Evolutionary conservation across 1,284 basidiomycete genomes (phyloP).

Genomic region (Mycena sp.): DNA sequence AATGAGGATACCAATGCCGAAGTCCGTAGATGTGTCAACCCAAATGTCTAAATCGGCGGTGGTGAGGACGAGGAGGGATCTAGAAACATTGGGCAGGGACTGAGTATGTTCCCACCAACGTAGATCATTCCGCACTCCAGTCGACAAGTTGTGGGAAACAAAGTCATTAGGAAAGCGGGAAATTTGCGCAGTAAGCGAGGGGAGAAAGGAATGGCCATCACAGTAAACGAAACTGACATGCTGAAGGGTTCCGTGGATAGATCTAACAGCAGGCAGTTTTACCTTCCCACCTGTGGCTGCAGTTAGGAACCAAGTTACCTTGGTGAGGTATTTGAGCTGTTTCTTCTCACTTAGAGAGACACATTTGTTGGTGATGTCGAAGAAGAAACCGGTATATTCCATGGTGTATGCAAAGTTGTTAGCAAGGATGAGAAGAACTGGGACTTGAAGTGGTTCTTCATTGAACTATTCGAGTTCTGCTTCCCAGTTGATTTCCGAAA

Average conservation of each 20-base stretch:
- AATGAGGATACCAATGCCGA: constrained; percentile 50
- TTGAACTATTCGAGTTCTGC: too few species aligned
- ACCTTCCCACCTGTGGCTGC: background rate
- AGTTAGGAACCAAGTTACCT: background rate
- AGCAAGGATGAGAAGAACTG: too few species aligned
- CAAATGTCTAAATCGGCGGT: constrained; percentile 35
- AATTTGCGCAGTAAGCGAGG: background rate
- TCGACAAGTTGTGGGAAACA: background rate
- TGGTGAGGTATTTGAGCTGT: constrained; percentile 7
- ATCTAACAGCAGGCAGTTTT: background rate
- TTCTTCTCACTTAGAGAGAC: constrained; percentile 36
- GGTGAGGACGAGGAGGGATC: background rate
- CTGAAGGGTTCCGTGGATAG: constrained; percentile 10
- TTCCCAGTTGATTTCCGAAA: too few species aligned
- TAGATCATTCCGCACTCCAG: background rate
- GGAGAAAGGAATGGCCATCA: constrained; percentile 11
- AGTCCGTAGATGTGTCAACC: constrained; percentile 29
- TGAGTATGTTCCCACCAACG: background rate
- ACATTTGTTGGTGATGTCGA: constrained; percentile 34
- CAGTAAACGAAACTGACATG: constrained; percentile 17
- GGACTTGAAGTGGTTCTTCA: too few species aligned
- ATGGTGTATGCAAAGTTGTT: constrained; percentile 5
- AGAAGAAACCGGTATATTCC: constrained; percentile 27
- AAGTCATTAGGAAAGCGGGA: constrained; percentile 3
- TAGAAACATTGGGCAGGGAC: background rate